These are phyloP conservation scores for Boechera divaricarpa DNA, from an alignment of 345 rosid species.

Conservation along the genomic window DNA sequence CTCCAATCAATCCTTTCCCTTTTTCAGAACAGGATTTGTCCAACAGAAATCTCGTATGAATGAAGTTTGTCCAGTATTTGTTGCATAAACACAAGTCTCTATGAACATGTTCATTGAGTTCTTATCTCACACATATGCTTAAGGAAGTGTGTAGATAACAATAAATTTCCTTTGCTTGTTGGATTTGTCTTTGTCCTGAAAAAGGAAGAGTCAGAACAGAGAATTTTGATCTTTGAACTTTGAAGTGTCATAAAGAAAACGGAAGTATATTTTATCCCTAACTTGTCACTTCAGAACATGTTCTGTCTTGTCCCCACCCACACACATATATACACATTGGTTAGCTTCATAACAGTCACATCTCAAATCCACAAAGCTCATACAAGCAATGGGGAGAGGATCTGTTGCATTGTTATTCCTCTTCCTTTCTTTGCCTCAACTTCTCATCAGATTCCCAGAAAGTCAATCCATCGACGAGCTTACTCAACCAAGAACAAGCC, in stretches of 20 bases:
- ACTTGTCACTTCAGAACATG: constrained; percentile 23
- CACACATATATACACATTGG: neutral
- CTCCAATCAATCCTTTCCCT: too few species aligned
- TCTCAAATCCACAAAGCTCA: constrained; percentile 12
- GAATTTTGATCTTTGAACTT: constrained; percentile 26
- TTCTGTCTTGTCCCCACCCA: neutral
- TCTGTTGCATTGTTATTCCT: constrained; percentile 25
- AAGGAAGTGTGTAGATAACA: neutral
- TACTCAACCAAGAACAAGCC: constrained; percentile 18
- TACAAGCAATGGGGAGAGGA: constrained; percentile 22
- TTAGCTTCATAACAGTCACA: constrained; percentile 8
- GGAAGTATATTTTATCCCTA: constrained; percentile 28
- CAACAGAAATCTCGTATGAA: too few species aligned
- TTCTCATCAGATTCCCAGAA: constrained; percentile 28
- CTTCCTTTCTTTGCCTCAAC: constrained; percentile 19
- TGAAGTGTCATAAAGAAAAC: constrained; percentile 27
- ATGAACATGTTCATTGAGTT: neutral
- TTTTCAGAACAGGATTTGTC: too few species aligned
- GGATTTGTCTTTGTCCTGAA: constrained; percentile 19
- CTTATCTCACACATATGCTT: neutral
- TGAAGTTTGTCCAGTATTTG: neutral
- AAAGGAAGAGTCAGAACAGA: neutral
- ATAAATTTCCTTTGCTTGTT: constrained; percentile 36
- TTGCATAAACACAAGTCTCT: neutral
- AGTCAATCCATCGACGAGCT: constrained; percentile 21